phyloP scores from a whole-genome alignment of 306 rosid genomes.

The Echinosophora koreensis region DNA sequence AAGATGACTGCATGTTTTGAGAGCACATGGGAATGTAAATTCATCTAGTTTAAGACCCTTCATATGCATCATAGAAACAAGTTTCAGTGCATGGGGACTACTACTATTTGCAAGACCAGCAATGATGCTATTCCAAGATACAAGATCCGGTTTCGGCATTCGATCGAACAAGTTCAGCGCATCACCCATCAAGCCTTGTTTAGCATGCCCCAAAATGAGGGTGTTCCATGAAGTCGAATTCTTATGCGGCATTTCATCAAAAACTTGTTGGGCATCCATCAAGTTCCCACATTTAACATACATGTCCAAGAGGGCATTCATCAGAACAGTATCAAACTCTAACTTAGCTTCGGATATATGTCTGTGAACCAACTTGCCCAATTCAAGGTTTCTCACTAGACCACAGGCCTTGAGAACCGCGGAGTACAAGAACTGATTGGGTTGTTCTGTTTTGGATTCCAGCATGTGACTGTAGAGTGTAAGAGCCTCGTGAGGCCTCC shows the following conservation, averaged over 20 bases:
- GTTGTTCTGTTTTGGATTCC: conserved; percentile 56
- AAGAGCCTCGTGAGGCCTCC: conserved; percentile 68
- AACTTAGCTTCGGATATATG: conserved; percentile 51
- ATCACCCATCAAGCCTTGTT: conserved; percentile 66
- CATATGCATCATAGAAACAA: conserved; percentile 66
- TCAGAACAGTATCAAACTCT: conserved; percentile 73
- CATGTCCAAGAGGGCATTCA: conserved; percentile 93
- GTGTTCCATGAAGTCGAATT: conserved; percentile 73
- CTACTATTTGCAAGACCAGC: conserved; percentile 70
- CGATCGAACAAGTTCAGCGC: conserved; percentile 65
- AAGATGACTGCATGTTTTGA: conserved; percentile 62
- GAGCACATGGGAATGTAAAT: conserved; percentile 80
- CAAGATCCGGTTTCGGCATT: conserved; percentile 70
- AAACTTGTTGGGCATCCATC: conserved; percentile 69
- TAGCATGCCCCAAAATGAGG: conserved; percentile 66
- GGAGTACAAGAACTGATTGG: conserved; percentile 80
- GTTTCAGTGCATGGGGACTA: conserved; percentile 58
- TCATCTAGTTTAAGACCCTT: conserved; percentile 68
- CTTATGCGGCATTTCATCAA: conserved; percentile 52
- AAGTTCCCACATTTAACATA: conserved; percentile 81
- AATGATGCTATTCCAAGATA: conserved; percentile 85
- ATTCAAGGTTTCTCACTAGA: conserved; percentile 56
- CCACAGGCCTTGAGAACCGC: conserved; percentile 87
- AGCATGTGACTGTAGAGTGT: conserved; percentile 58
- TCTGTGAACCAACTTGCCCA: conserved; percentile 67